These are phyloP conservation scores for Arctostaphylos glauca DNA, from an alignment of 148 eudicot genomes.

Conservation along the genomic window DNA sequence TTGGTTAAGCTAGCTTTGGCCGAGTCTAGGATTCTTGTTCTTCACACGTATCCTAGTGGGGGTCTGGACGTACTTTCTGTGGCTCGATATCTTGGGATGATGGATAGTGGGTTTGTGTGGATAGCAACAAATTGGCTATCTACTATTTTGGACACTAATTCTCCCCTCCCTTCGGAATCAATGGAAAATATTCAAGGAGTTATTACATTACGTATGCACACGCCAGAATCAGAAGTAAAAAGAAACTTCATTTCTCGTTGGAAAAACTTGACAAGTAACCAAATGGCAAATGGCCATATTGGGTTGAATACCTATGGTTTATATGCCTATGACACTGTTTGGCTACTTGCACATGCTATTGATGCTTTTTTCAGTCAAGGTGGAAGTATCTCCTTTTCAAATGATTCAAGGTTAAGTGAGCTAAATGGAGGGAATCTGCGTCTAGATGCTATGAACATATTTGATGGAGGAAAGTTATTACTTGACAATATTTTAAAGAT, in stretches of 20 bases:
- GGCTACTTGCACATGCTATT: slow-evolving; percentile 67
- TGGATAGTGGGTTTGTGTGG: slow-evolving; percentile 29
- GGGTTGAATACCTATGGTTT: slow-evolving; percentile 56
- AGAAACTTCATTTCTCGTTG: slow-evolving; percentile 32
- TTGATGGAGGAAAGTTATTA: slow-evolving; percentile 55
- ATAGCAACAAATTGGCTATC: slow-evolving; percentile 39
- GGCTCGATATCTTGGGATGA: slow-evolving; percentile 31
- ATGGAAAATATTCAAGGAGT: slow-evolving; percentile 32
- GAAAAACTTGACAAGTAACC: slow-evolving; percentile 37
- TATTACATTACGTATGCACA: slow-evolving; percentile 30
- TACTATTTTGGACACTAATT: slow-evolving; percentile 23
- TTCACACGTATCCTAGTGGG: slow-evolving; percentile 41
- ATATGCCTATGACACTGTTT: slow-evolving; percentile 77
- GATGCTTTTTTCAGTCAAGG: slow-evolving; percentile 52
- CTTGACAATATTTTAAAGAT: slow-evolving; percentile 39
- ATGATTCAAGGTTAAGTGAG: slow-evolving; percentile 32
- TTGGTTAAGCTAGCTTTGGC: slow-evolving; percentile 37
- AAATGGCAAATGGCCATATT: slow-evolving; percentile 26
- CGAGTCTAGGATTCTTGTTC: slow-evolving; percentile 55
- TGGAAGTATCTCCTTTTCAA: slow-evolving; percentile 54
- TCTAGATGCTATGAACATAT: slow-evolving; percentile 56
- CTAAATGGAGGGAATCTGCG: slow-evolving; percentile 29
- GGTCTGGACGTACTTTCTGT: slow-evolving; percentile 35
- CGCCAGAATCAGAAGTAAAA: slow-evolving; percentile 33
- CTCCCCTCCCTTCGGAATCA: slow-evolving; percentile 8